Evolutionary conservation across 2,329 filamentous ascomycete species (phyloP).

Genomic region (Paramyrothecium roridum): DNA sequence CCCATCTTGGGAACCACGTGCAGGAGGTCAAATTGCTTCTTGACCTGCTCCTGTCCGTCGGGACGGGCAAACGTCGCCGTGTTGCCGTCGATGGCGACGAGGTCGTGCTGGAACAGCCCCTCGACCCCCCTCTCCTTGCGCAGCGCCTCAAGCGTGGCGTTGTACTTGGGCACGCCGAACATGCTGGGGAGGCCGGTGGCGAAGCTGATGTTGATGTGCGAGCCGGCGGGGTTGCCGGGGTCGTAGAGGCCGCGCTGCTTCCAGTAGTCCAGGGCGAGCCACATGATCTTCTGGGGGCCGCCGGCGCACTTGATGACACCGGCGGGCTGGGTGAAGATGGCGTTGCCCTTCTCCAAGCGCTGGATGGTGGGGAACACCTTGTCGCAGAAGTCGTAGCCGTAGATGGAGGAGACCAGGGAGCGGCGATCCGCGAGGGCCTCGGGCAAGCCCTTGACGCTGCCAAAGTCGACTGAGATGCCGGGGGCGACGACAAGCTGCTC

Average conservation of each 20-base stretch:
- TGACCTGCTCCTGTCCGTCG: conserved; percentile 40
- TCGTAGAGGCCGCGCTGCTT: conserved; percentile 50
- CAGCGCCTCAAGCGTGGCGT: conserved; percentile 48
- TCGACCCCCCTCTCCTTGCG: conserved; percentile 53
- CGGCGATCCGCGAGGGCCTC: conserved; percentile 49
- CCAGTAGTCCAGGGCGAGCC: conserved; percentile 60
- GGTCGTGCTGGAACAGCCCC: conserved; percentile 56
- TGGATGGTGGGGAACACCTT: conserved; percentile 49
- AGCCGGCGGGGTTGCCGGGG: conserved; percentile 29
- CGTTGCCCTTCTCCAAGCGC: conserved; percentile 43
- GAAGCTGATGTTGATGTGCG: conserved; percentile 49
- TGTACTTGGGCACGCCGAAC: conserved; percentile 62
- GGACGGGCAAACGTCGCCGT: conserved; percentile 46
- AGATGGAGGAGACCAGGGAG: conserved; percentile 53
- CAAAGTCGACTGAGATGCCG: conserved; percentile 49
- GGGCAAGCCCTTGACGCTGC: conserved; percentile 50
- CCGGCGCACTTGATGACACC: conserved; percentile 60
- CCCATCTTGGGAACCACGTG: conserved; percentile 60
- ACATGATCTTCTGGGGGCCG: conserved; percentile 60
- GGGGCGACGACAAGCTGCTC: conserved; percentile 64
- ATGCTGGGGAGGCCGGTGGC: conserved; percentile 53
- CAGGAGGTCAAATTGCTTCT: conserved; percentile 48
- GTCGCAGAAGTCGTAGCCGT: conserved; percentile 52
- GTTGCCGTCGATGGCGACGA: conserved; percentile 50
- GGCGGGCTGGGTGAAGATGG: conserved; percentile 58